Percentiles rank a stretch among this genome's conserved stretches.
Conservation (phyloP, 2,329 filamentous ascomycete genomes). For the Chrysoporthe puriensis region DNA sequence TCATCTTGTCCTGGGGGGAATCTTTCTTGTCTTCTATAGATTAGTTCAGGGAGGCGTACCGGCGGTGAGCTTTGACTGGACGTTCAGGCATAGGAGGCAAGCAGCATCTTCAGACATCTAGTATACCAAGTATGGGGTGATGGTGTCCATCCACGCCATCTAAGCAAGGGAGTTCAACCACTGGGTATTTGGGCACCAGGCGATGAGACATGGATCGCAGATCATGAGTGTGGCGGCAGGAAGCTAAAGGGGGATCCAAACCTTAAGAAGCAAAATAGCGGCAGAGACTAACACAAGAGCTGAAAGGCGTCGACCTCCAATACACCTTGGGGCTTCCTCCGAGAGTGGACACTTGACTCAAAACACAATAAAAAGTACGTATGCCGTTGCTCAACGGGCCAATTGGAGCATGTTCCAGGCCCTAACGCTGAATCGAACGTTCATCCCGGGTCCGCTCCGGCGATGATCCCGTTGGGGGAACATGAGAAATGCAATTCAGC, state of each 20-base stretch:
- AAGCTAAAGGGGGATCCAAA: neutral
- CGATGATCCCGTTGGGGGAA: neutral
- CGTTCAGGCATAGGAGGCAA: neutral
- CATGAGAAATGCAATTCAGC: neutral
- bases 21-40: neutral
- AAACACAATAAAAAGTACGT: neutral
- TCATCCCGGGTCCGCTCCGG: neutral
- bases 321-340: neutral
- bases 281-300: neutral
- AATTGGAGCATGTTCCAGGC: neutral
- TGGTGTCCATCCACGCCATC: neutral
- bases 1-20: no score
- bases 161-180: neutral
- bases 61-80: neutral
- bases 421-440: neutral
- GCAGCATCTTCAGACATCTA: conserved; percentile 4
- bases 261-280: neutral
- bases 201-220: neutral
- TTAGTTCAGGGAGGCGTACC: neutral
- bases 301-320: neutral
- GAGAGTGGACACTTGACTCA: neutral
- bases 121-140: neutral
- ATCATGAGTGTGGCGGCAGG: neutral
- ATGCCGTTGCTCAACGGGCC: neutral
- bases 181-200: neutral